Evolutionary conservation across 2,329 filamentous ascomycete species (phyloP).

Genomic region (Paraphoma chrysanthemicola): DNA sequence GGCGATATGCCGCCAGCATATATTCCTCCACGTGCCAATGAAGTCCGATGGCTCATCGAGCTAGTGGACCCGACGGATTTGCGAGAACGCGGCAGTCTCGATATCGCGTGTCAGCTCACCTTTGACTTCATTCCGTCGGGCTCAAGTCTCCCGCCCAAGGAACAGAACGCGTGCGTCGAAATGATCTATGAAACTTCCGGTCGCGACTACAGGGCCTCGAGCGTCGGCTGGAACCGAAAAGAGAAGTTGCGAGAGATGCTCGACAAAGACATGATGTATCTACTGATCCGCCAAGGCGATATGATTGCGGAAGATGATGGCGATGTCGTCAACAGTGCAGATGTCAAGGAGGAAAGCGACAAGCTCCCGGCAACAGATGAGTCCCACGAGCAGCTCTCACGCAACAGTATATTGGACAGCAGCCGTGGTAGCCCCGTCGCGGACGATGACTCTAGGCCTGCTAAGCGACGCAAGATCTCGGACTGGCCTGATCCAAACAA

Average conservation of each 20-base stretch:
- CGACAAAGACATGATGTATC: conserved; percentile 70
- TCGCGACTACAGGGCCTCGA: conserved; percentile 68
- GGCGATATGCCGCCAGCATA: too few species aligned
- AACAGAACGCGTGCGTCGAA: conserved; percentile 59
- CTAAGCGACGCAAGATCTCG: background rate
- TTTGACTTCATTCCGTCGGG: conserved; percentile 33
- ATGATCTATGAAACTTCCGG: conserved; percentile 70
- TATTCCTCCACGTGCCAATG: too few species aligned
- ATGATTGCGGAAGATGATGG: background rate
- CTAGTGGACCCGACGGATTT: too few species aligned
- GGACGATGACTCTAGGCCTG: too few species aligned
- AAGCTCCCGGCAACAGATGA: too few species aligned
- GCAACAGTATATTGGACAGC: too few species aligned
- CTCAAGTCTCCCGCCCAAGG: conserved; percentile 40
- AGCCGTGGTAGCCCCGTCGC: too few species aligned
- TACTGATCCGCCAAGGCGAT: conserved; percentile 55
- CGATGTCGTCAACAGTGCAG: too few species aligned
- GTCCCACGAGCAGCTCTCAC: too few species aligned
- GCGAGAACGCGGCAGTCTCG: too few species aligned
- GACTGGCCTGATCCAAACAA: background rate
- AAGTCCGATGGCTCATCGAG: too few species aligned
- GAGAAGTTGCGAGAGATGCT: conserved; percentile 73
- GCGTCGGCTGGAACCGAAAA: conserved; percentile 67
- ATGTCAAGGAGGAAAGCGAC: too few species aligned
- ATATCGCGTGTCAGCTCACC: conserved; percentile 4